phyloP scores from a whole-genome alignment of 257 asterid species.

The Cynanchum wilfordii region DNA sequence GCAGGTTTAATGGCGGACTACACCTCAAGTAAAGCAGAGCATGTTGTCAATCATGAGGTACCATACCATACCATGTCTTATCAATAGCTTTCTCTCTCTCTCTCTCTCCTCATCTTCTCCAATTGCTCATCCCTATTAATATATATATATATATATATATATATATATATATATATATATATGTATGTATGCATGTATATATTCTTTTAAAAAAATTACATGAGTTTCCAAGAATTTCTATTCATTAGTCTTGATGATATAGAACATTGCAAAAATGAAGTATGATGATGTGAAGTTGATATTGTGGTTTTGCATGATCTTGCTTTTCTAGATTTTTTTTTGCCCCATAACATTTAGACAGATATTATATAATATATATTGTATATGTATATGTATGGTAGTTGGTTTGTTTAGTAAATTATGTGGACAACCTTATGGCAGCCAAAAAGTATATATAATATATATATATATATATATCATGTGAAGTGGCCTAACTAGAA shows the following conservation, averaged over 20 bases:
- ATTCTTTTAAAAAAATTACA: too few relatives aligned
- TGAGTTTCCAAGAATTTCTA: background rate
- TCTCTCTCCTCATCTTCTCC: background rate
- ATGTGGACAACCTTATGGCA: background rate
- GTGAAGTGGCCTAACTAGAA: background rate
- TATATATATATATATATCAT: background rate
- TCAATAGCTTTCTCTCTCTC: too few relatives aligned
- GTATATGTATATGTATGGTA: too few relatives aligned
- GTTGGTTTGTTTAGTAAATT: background rate
- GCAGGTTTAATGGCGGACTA: slow-evolving; percentile 20
- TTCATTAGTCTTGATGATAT: background rate
- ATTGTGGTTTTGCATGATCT: background rate
- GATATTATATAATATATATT: too few relatives aligned
- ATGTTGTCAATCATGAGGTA: slow-evolving; percentile 26
- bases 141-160: background rate
- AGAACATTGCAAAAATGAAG: background rate
- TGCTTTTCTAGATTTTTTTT: too few relatives aligned
- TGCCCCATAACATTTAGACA: too few relatives aligned
- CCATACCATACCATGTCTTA: background rate
- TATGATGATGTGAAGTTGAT: background rate
- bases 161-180: background rate
- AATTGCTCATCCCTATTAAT: too few relatives aligned
- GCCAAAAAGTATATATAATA: background rate
- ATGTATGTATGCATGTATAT: background rate
- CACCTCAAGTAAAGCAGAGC: slow-evolving; percentile 17